Base-by-base conservation (phyloP, 768 basidiomycete species). In the Mycena kentingensis region DNA sequence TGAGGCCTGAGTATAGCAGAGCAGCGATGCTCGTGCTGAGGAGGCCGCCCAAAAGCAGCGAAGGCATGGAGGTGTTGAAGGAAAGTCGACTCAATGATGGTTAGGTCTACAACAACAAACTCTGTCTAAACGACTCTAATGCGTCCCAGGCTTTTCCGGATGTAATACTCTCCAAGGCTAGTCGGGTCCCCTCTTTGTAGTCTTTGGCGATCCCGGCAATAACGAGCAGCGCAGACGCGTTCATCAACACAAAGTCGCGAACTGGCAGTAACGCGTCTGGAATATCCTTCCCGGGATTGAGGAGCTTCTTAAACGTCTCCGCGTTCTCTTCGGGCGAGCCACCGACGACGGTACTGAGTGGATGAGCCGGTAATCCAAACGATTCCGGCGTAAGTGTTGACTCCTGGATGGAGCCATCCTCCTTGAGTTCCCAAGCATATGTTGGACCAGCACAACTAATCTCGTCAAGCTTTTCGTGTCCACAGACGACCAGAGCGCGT, bases 371-470 rank as follows among this genome's bases (percentile, higher is more conserved):
- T 5, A 98, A 75, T 0, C 94, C 96, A 63, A 99, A 98, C 48
- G 84, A 77, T 7, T 77, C 75, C 0, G 88, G 93, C 46, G 77
- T 81, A 35, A 98, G 70, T 4, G 77, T 77, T 27, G 69, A 73
- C 60, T 85, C 79, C 0, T 77, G 80, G 63, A 97, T 84, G 29
- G 70, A 60, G 29, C 87, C 90, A 21, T 90, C n/a, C n/a, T n/a
- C 74, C 36, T 77, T 77, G 56, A 96, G 81, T 52, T 88, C 85
- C 95, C 93, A 90, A 29, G 81, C 87, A 70, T 80, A 80, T 8
- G 94, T 95, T 13, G 87, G 83, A 1, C 96, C 97, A 1, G 92
- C 94, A 61, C 92, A 94, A 67, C 89, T 92, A 65, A 99, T 92
- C 76, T 98, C 96, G 70, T 98, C 96, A 35, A 99, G 75, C 1